phyloP scores from a whole-genome alignment of 1,284 basidiomycete genomes.

The Boletus sp. region DNA sequence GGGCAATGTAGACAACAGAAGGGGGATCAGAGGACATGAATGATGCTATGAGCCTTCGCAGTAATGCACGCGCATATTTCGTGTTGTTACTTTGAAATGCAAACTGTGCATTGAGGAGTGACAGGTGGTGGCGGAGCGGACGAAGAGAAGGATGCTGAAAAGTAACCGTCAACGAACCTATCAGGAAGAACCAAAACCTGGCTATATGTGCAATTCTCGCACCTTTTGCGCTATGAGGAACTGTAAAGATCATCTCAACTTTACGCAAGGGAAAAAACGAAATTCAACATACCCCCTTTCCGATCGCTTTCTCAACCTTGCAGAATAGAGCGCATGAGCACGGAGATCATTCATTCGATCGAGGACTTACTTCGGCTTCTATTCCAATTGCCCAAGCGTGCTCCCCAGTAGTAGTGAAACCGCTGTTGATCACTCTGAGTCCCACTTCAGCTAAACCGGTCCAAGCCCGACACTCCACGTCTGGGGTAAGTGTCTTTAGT shows the following conservation, averaged over 20 bases:
- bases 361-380: constrained; percentile 45
- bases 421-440: constrained; percentile 47
- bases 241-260: constrained; percentile 32
- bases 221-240: constrained; percentile 62
- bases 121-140: constrained; percentile 53
- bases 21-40: constrained; percentile 47
- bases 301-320: constrained; percentile 49
- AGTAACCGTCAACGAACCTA: constrained; percentile 7
- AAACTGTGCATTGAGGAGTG: constrained; percentile 53
- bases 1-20: constrained; percentile 47
- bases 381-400: constrained; percentile 45
- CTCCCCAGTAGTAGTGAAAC: constrained; percentile 38
- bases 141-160: constrained; percentile 57
- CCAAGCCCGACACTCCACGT: constrained; percentile 66
- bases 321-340: constrained; percentile 2
- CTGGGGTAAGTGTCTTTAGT: constrained; percentile 47
- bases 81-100: constrained; percentile 44
- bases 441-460: constrained; percentile 63
- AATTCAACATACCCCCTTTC: constrained; percentile 41
- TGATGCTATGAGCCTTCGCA: constrained; percentile 51
- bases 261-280: not conserved
- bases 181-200: not conserved
- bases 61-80: constrained; percentile 53
- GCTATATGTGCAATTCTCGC: constrained; percentile 14
- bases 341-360: not conserved